These are phyloP conservation scores for Heliamphora exappendiculata DNA, from an alignment of 148 eudicot genomes.

Conservation along the genomic window DNA sequence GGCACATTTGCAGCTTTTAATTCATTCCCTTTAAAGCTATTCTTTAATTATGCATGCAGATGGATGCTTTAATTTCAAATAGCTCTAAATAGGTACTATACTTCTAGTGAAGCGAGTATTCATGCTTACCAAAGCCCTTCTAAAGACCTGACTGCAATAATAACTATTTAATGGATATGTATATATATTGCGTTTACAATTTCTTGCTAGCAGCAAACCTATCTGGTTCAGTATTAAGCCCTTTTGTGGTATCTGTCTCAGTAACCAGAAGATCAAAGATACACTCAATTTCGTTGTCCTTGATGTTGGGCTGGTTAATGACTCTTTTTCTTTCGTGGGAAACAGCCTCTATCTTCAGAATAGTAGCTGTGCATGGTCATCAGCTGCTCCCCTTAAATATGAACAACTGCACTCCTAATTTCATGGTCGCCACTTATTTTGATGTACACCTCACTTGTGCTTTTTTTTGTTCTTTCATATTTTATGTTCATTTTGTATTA, in stretches of 20 bases:
- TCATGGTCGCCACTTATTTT: slow-evolving; percentile 5
- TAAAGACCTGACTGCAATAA: slow-evolving; percentile 91
- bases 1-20: not conserved
- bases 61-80: slow-evolving; percentile 81
- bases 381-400: slow-evolving; percentile 41
- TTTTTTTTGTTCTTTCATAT: not conserved
- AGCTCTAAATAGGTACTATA: slow-evolving; percentile 90
- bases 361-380: slow-evolving; percentile 41
- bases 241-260: slow-evolving; percentile 14
- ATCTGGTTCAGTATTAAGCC: not conserved
- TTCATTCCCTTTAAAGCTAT: not conserved
- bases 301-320: slow-evolving; percentile 78
- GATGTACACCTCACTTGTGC: slow-evolving; percentile 28
- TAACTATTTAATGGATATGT: slow-evolving; percentile 77
- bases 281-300: slow-evolving; percentile 62
- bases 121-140: slow-evolving; percentile 99
- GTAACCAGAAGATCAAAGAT: slow-evolving; percentile 60
- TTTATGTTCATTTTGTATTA: too few species aligned
- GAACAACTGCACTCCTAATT: slow-evolving; percentile 59
- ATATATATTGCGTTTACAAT: not conserved
- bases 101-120: slow-evolving; percentile 99
- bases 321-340: slow-evolving; percentile 80
- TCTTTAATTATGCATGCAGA: slow-evolving; percentile 33
- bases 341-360: slow-evolving; percentile 62
- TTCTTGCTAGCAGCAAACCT: not conserved